Base-by-base conservation (phyloP, 441 rosid species). In the Biscutella laevigata region DNA sequence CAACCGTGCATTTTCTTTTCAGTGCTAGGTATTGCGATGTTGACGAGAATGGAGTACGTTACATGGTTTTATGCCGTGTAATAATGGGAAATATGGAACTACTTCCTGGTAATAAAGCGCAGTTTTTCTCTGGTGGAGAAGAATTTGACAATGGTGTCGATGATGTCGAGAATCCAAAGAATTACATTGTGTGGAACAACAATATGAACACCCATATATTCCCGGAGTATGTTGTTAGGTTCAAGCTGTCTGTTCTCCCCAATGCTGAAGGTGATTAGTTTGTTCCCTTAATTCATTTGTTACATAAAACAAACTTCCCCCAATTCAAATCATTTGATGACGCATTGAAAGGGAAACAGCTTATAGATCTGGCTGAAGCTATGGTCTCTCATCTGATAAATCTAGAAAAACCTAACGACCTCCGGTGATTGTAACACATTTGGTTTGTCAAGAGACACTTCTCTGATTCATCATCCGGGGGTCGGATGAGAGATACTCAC, bases 31-130 rank as follows among this genome's bases (percentile, higher is more conserved):
- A 63, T 67, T 80, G 85, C 79, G 99, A 94, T 89, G 69, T 73
- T 82, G 96, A 94, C 69, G 96, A 89, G 83, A 87, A 82, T 50
- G 95, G 85, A 27, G 71, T 78, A 17, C 77, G 61, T 6, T 72
- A 81, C 70, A 68, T 94, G 77, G 67, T 85, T 39, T 70, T 83
- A 16, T 89, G 97, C 61, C 91, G 89, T 64, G 95, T 89, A 59
- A 87, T 94, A 68, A 70, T 87, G 97, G 99, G 97, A 55, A 83
- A 77, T n/a, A 82, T 83, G 88, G 99, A 89, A 76, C 77, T 41
- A 63, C 74, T 87, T 41, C 51, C 57, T 37, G 75, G 74, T 55
- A 94, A 86, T 58, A 76, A 76, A 46, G 70, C 45, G 4, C 87
- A 79, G 56, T 70, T 60, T 39, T 80, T 77, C 70, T 87, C 97